Conservation (phyloP, 805 yeast species). For the Pichia exigua region DNA sequence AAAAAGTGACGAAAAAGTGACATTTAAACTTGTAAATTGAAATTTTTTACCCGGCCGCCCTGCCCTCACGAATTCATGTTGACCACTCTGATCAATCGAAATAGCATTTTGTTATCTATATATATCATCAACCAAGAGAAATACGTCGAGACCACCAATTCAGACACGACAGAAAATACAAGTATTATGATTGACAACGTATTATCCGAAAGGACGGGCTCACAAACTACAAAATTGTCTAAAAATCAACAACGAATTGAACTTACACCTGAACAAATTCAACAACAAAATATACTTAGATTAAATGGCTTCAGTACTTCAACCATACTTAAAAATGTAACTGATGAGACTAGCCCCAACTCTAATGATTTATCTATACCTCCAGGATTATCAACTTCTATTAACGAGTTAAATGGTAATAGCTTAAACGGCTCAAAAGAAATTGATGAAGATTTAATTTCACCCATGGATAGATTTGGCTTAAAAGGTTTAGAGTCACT, state of each 20-base stretch:
- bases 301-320: conserved; percentile 10
- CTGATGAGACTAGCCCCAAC: neutral
- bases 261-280: conserved; percentile 13
- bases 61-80: neutral
- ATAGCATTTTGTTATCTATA: too few species aligned
- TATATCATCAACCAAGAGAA: neutral
- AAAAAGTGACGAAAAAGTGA: neutral
- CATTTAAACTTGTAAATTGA: neutral
- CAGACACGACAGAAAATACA: neutral
- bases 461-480: conserved; percentile 58
- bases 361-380: neutral
- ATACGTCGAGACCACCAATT: neutral
- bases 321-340: conserved; percentile 4
- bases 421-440: neutral
- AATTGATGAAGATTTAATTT: neutral
- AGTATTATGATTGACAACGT: neutral
- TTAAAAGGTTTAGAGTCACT: conserved; percentile 55
- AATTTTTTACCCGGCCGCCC: conserved; percentile 2
- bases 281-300: conserved; percentile 12
- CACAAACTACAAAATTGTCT: conserved; percentile 5
- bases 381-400: neutral
- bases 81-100: neutral
- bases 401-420: conserved; percentile 9
- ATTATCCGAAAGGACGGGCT: conserved; percentile 9
- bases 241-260: conserved; percentile 18